Conservation (phyloP, 306 rosid genomes). For the Parietaria judaica region DNA sequence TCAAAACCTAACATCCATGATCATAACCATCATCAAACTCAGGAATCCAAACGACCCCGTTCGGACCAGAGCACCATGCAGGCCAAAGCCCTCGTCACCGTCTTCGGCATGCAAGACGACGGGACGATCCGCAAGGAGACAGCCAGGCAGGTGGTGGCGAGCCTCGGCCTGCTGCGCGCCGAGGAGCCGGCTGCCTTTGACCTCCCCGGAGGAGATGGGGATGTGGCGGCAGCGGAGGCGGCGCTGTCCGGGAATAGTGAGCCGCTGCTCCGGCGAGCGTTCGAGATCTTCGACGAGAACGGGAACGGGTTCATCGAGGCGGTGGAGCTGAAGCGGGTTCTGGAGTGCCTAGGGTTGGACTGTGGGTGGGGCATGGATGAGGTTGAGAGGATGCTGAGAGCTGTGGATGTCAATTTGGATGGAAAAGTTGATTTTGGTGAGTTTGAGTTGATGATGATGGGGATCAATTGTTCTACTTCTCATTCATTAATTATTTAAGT, state of each 20-base stretch:
- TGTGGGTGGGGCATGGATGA: conserved; percentile 69
- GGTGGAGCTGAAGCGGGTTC: conserved; percentile 82
- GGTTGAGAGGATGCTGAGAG: conserved; percentile 67
- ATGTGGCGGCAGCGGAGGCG: conserved; percentile 55
- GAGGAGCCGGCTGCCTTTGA: conserved; percentile 35
- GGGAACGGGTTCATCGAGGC: conserved; percentile 87
- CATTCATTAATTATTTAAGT: not conserved
- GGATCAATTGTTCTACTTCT: conserved; percentile 11
- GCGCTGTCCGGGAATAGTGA: conserved; percentile 46
- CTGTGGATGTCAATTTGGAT: conserved; percentile 79
- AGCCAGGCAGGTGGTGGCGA: conserved; percentile 56
- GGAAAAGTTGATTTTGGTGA: conserved; percentile 81
- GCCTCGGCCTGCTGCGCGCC: conserved; percentile 52
- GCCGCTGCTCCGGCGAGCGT: conserved; percentile 52
- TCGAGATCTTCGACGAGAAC: conserved; percentile 81
- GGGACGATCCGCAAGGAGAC: conserved; percentile 79
- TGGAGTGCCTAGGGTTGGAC: conserved; percentile 81
- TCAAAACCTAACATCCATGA: conserved; percentile 9
- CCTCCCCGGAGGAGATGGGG: conserved; percentile 24
- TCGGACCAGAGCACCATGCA: conserved; percentile 43
- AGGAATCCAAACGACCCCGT: conserved; percentile 1
- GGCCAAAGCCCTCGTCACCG: conserved; percentile 54
- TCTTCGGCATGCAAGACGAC: conserved; percentile 74
- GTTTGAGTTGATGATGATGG: conserved; percentile 82
- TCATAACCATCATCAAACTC: not conserved